Evolutionary conservation across 441 rosid genomes (phyloP), one percentile per base, ranked within the genome.

Genomic region (Adansonia rubrostipa): DNA sequence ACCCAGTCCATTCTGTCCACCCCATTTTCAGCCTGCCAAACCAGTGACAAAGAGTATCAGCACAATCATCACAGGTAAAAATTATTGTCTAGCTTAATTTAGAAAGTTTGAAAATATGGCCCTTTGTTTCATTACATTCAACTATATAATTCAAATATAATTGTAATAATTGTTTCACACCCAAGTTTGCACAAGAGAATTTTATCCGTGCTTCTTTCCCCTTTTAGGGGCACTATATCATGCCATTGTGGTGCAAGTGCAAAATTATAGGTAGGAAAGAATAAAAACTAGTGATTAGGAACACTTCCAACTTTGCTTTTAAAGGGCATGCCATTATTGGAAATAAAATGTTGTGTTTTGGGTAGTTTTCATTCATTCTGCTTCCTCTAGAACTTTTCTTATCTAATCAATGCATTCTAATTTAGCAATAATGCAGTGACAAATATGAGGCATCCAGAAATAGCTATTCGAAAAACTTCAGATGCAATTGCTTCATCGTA

Each of bases 1-100:
- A 90, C 91, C 99, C 99, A 95, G 65, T 95, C 98, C 91, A 85
- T 87, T 89, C 93, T 88, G 84, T 95, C 99, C 28, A 92, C 91
- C 85, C 82, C 96, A 87, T 88, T 92, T 87, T 95, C 99, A 81
- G 98, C 97, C 99, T 95, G 88, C 73, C 74, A 77, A 40, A 70
- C 79, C 50, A 77, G 65, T n/a, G 61, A 74, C 71, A 74, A 47
- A 71, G 83, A 24, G 68, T 20, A 60, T 70, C 45, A 44, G 58
- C 63, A 70, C 60, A 63, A 75, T 40, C 54, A 71, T 71, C 79
- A 10, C 47, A 17, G 36, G 66, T 9, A 36, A 75, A 62, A 75
- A 4, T 15, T n/a, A 54, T 9, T 33, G 1, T 36, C 9, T 36
- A 71, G 63, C 62, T 36, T 33, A 36, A 33, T 72, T 28, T 40